Evolutionary conservation across 805 yeast species (phyloP).

Genomic region (Geotrichum ghanense): DNA sequence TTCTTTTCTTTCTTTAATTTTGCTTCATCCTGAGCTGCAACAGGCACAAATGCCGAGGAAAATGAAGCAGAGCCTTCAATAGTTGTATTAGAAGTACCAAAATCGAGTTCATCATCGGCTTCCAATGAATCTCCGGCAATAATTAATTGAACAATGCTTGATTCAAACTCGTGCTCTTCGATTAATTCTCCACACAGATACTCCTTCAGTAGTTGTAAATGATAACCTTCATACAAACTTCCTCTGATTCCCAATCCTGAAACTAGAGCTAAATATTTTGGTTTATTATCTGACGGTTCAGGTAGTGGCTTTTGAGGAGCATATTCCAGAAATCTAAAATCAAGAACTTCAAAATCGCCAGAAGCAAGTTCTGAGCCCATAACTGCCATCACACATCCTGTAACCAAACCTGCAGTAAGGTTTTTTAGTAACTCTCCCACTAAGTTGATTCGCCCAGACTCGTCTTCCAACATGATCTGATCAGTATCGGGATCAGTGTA

Average conservation of each 20-base stretch:
- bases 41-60: background rate
- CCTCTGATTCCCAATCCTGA: slow-evolving; percentile 64
- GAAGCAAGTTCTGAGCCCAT: slow-evolving; percentile 76
- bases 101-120: slow-evolving; percentile 9
- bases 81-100: background rate
- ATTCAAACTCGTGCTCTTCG: slow-evolving; percentile 15
- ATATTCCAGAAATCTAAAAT: slow-evolving; percentile 58
- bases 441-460: slow-evolving; percentile 73
- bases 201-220: slow-evolving; percentile 47
- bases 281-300: background rate
- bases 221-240: slow-evolving; percentile 29
- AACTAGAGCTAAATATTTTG: slow-evolving; percentile 44
- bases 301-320: slow-evolving; percentile 40
- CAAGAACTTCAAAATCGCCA: slow-evolving; percentile 78
- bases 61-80: background rate
- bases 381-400: slow-evolving; percentile 82
- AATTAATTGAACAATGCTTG: slow-evolving; percentile 38
- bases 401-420: slow-evolving; percentile 43
- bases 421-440: slow-evolving; percentile 45
- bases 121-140: slow-evolving; percentile 65
- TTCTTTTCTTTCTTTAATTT: slow-evolving; percentile 8
- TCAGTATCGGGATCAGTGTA: slow-evolving; percentile 43
- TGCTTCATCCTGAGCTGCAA: slow-evolving; percentile 14
- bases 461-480: slow-evolving; percentile 75
- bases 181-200: slow-evolving; percentile 64